Conservation (phyloP, 1,139 yeast genomes). For the Pichia sp. region DNA sequence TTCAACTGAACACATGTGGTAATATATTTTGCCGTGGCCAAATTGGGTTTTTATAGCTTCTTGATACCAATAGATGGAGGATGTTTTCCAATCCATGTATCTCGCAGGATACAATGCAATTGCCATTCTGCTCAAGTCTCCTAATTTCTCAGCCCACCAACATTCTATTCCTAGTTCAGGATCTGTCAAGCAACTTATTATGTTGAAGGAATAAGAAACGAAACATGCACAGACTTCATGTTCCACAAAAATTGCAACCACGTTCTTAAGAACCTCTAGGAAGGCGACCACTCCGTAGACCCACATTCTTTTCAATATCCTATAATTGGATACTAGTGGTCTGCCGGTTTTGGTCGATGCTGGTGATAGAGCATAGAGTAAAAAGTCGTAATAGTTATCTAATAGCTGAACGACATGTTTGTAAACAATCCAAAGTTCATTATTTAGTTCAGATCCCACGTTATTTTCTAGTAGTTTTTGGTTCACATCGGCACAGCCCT, state of each 20-base stretch:
- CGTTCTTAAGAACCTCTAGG: slow-evolving; percentile 72
- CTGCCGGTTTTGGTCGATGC: slow-evolving; percentile 64
- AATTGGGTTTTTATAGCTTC: slow-evolving; percentile 64
- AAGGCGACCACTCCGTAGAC: slow-evolving; percentile 79
- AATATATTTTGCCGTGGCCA: slow-evolving; percentile 76
- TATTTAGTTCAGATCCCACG: slow-evolving; percentile 48
- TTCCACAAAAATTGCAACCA: slow-evolving; percentile 41
- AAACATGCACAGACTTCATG: slow-evolving; percentile 35
- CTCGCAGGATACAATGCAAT: slow-evolving; percentile 73
- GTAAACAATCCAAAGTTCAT: slow-evolving; percentile 68
- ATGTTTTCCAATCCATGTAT: slow-evolving; percentile 74
- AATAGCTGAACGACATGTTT: slow-evolving; percentile 60
- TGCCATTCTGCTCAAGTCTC: slow-evolving; percentile 78
- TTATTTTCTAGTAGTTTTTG: slow-evolving; percentile 47
- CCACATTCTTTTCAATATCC: slow-evolving; percentile 77
- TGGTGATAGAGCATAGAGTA: slow-evolving; percentile 66
- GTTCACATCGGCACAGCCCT: slow-evolving; percentile 55
- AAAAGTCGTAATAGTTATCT: slow-evolving; percentile 66
- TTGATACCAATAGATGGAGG: slow-evolving; percentile 75
- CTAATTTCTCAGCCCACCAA: slow-evolving; percentile 75
- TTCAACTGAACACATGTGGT: slow-evolving; percentile 80
- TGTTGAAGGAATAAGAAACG: slow-evolving; percentile 33
- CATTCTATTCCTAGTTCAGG: slow-evolving; percentile 42
- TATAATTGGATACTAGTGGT: slow-evolving; percentile 67
- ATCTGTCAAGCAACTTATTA: slow-evolving; percentile 33